Evolutionary conservation across 1,284 basidiomycete species (phyloP), one percentile per base, ranked within the genome.

Genomic region (Melampsora americana): DNA sequence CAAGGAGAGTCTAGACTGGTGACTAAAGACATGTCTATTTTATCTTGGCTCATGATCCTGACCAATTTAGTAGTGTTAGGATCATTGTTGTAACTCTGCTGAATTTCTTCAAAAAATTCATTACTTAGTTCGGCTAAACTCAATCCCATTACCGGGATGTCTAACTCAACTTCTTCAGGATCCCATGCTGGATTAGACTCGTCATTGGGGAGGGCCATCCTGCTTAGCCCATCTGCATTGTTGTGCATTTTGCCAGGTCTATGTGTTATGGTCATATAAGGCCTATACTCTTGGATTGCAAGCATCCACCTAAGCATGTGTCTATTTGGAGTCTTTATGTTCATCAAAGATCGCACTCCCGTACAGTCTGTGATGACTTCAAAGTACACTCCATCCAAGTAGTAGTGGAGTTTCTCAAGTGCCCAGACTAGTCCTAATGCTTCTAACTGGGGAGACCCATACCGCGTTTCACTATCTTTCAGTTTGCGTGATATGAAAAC

Each of bases 261-360:
- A 16, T 62, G 32, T 9, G 32, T 30, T 0, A 62, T 62, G 11
- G 60, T 62, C 60, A 62, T 62, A 28, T 62, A 30, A 2, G 32
- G 9, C 2, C 9, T 62, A 2, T 62, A 62, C 14, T 23, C 62
- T 30, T 65, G n/a, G 5, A 65, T 11, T 65, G n/a, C 62, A 5
- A 65, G 26, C 62, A 28, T 23, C 64, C 64, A 66, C 23, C 64
- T 30, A 5, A 66, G 5, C 64, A 30, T 66, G 35, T 66, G 64
- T 5, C 64, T 30, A 23, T 39, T 66, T n/a, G 64, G 64, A 5
- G 32, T 53, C 23, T 66, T 66, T 5, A 9, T 35, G 35, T 35
- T 35, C 35, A 35, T 35, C 5, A 35, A 9, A 4, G 35, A 35
- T 35, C 9, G 3, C 9, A 35, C 9, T 35, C 5, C 35, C 9